phyloP scores from a whole-genome alignment of 2,329 filamentous ascomycete species.

The Ascocoryne sarcoides region DNA sequence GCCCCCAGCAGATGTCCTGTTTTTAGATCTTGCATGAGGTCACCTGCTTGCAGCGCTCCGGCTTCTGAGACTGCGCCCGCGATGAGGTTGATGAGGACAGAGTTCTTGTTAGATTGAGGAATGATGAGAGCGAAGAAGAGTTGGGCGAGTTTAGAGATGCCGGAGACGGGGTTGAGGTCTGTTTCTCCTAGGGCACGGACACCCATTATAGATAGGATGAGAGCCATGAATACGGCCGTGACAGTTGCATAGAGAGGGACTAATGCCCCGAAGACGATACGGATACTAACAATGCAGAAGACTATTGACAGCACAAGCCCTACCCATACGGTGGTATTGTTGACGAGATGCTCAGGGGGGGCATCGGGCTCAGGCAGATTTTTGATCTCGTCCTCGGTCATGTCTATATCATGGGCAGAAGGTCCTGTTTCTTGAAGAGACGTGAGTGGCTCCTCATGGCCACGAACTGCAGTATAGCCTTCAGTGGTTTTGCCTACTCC shows the following conservation, averaged over 20 bases:
- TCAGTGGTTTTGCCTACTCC: slow-evolving; percentile 10
- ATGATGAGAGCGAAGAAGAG: slow-evolving; percentile 89
- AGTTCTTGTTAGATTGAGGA: slow-evolving; percentile 68
- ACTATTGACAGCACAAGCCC: slow-evolving; percentile 67
- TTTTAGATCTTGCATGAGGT: slow-evolving; percentile 95
- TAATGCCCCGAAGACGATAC: slow-evolving; percentile 71
- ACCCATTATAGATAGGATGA: slow-evolving; percentile 70
- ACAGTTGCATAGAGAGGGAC: slow-evolving; percentile 71
- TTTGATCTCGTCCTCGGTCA: slow-evolving; percentile 16
- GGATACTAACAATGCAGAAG: slow-evolving; percentile 74
- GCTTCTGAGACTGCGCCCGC: slow-evolving; percentile 82
- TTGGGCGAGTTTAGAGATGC: slow-evolving; percentile 93
- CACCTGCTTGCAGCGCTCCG: slow-evolving; percentile 86
- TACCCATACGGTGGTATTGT: slow-evolving; percentile 59
- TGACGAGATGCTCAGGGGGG: slow-evolving; percentile 73
- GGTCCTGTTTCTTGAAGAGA: slow-evolving; percentile 8
- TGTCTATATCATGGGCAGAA: slow-evolving; percentile 1
- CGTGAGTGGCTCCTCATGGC: slow-evolving; percentile 15
- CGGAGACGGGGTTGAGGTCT: slow-evolving; percentile 90
- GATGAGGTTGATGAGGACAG: slow-evolving; percentile 90
- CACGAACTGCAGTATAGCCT: slow-evolving; percentile 23
- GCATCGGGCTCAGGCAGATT: slow-evolving; percentile 56
- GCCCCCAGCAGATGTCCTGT: slow-evolving; percentile 90
- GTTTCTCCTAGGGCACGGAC: slow-evolving; percentile 68
- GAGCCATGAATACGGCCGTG: slow-evolving; percentile 73